Evolutionary conservation across 78 protist genomes (phyloP), one percentile per base, ranked within the genome.

Genomic region (Trichosphaerium sp.): DNA sequence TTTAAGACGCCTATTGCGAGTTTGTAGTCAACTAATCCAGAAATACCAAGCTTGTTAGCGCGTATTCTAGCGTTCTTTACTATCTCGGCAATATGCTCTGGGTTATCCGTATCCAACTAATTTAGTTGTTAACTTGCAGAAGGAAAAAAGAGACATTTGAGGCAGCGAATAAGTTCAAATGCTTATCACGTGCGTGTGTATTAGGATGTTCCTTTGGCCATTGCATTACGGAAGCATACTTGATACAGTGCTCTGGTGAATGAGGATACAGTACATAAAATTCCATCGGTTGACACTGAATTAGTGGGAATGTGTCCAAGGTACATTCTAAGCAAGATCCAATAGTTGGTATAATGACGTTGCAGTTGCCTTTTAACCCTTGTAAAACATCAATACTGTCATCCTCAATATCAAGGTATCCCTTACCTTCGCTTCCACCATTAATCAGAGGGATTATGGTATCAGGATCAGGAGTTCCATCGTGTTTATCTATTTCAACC

Each of bases 351-450:
- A 87, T 2, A 18, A 95, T 91, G 37, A 93, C 94, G 31, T 97
- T 68, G 25, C 89, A 89, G 26, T 93, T 92, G 14, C 99, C 99
- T 57, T 84, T 66, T 71, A 95, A 91, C 32, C 97, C 87, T 69
- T n/a, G n/a, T 60, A 7, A 3, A 55, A 1, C n/a, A n/a, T n/a
- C n/a, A n/a, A n/a, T n/a, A n/a, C n/a, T n/a, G n/a, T 44, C 18
- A 29, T 18, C 18, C 18, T 23, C 56, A 57, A 57, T 39, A 57
- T 18, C 18, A 44, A n/a, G 31, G 26, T 32, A 32, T 14, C 68
- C 3, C 56, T 8, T 1, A 40, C 85, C 99, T 39, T 96, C 99
- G 4, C 98, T 91, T 29, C 99, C 99, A 37, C 97, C 98, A 55
- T 96, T 97, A 32, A 96, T 67, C 29, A 94, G 32, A 15, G 97